Evolutionary conservation across 345 rosid species (phyloP), one percentile per base, ranked within the genome.

Genomic region (Orychophragmus violaceus): DNA sequence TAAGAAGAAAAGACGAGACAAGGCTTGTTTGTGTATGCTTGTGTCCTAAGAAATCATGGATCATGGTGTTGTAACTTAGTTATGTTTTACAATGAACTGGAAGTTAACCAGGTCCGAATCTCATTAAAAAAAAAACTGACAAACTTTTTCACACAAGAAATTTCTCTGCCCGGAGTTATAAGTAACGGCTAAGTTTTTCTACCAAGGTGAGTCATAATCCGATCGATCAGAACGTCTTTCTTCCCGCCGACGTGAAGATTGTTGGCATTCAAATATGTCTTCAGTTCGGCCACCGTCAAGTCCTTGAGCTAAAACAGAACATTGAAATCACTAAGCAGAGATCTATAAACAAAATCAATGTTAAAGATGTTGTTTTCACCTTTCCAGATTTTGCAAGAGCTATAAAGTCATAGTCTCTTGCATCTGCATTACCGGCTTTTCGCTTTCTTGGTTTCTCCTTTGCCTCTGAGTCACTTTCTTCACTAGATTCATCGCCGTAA

Each of bases 341-440:
- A 52, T 48, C 70, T 32, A 58, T 14, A 55, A 6, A 24, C 12
- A 32, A 29, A 16, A 61, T 35, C 23, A 54, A 53, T 33, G 62
- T 41, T 11, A 8, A 64, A 29, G 16, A 36, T 49, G 59, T 41
- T 60, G 53, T 16, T 70, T 37, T 76, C 23, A 93, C 97, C 96
- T 93, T 80, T 66, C 97, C 97, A 24, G 78, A 73, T 69, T 87
- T 82, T n/a, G 95, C 91, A 63, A 91, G 89, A 64, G 75, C 84
- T 5, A 71, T 75, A 93, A 85, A 94, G 66, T 87, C 74, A 69
- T 82, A 94, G 45, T 76, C 82, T 32, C 79, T 77, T 0, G 83
- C 97, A 74, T 75, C 74, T 53, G 79, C 89, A 12, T 77, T 54
- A 52, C 57, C 49, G 9, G 85, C 85, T 81, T 88, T 87, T 23